phyloP scores from a whole-genome alignment of 192 early-diverging fungal species.

The Spinellus fusiger region DNA sequence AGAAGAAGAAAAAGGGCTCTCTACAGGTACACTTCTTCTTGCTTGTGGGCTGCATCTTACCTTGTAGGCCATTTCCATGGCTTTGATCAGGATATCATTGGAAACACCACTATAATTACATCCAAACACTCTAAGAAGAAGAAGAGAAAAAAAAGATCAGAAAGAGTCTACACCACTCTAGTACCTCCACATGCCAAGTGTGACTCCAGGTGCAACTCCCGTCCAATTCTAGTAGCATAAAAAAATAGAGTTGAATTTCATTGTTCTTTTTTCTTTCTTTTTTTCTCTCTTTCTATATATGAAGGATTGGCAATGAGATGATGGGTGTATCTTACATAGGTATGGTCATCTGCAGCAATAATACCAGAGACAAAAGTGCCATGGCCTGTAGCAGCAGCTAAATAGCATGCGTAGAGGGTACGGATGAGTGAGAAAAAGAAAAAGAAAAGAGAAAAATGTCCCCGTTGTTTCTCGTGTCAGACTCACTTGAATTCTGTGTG shows the following conservation, averaged over 20 bases:
- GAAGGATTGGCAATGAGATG: too few relatives aligned
- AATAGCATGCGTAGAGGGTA: background rate
- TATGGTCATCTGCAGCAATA: slow-evolving; percentile 34
- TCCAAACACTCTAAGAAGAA: slow-evolving; percentile 51
- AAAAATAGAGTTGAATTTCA: background rate
- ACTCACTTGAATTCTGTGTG: slow-evolving; percentile 16
- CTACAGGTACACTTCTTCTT: background rate
- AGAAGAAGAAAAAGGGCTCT: background rate
- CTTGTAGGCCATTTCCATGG: slow-evolving; percentile 61
- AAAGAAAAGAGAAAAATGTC: background rate
- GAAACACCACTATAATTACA: slow-evolving; percentile 58
- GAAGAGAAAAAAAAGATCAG: background rate
- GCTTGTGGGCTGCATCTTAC: slow-evolving; percentile 18
- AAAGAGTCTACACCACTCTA: too few relatives aligned
- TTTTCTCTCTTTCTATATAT: too few relatives aligned
- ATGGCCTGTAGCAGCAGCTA: slow-evolving; percentile 39
- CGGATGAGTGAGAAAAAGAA: background rate
- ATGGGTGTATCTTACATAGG: slow-evolving; percentile 16
- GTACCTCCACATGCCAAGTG: slow-evolving; percentile 70
- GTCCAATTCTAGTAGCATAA: slow-evolving; percentile 27
- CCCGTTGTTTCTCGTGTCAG: background rate
- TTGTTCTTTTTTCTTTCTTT: background rate
- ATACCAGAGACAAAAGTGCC: slow-evolving; percentile 64
- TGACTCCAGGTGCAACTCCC: slow-evolving; percentile 64
- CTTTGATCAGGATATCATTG: slow-evolving; percentile 71